phyloP scores from a whole-genome alignment of 31 red algal species.

The Asparagopsis taxiformis region DNA sequence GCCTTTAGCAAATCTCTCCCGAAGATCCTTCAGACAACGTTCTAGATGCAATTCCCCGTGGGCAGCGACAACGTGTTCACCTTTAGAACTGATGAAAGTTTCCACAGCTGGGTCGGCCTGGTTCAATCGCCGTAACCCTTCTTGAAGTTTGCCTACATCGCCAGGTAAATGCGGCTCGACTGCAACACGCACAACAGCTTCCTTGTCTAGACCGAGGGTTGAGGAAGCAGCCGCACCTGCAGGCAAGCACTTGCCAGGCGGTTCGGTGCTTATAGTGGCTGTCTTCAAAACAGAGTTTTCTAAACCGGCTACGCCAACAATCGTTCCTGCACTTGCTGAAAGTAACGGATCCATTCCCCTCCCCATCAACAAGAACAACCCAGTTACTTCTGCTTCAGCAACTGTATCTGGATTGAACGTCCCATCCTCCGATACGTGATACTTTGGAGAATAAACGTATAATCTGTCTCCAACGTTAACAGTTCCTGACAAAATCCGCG shows the following conservation, averaged over 20 bases:
- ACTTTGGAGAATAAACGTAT: constrained; percentile 78
- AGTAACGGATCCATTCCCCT: constrained; percentile 70
- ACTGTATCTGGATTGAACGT: constrained; percentile 22
- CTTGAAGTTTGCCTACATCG: constrained; percentile 68
- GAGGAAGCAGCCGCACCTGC: constrained; percentile 21
- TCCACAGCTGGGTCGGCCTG: constrained; percentile 96
- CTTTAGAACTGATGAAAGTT: constrained; percentile 64
- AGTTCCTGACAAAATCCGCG: constrained; percentile 62
- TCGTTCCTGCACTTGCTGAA: constrained; percentile 56
- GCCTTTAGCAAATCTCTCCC: constrained; percentile 72
- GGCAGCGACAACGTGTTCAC: constrained; percentile 85
- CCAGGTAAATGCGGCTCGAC: constrained; percentile 76
- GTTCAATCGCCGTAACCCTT: constrained; percentile 75
- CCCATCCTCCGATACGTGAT: constrained; percentile 29
- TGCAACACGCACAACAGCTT: constrained; percentile 85
- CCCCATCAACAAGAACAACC: constrained; percentile 82
- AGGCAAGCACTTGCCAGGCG: constrained; percentile 79
- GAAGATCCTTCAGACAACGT: constrained; percentile 86
- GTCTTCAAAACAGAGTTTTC: constrained; percentile 84
- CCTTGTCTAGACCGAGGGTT: constrained; percentile 14
- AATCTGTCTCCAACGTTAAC: constrained; percentile 63
- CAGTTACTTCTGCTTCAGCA: constrained; percentile 52
- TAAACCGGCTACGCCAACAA: constrained; percentile 83
- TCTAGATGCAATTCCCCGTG: constrained; percentile 96
- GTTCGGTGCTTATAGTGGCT: constrained; percentile 76